Evolutionary conservation across 2,329 filamentous ascomycete genomes (phyloP), one percentile per base, ranked within the genome.

Genomic region (Rhynchosporium agropyri): DNA sequence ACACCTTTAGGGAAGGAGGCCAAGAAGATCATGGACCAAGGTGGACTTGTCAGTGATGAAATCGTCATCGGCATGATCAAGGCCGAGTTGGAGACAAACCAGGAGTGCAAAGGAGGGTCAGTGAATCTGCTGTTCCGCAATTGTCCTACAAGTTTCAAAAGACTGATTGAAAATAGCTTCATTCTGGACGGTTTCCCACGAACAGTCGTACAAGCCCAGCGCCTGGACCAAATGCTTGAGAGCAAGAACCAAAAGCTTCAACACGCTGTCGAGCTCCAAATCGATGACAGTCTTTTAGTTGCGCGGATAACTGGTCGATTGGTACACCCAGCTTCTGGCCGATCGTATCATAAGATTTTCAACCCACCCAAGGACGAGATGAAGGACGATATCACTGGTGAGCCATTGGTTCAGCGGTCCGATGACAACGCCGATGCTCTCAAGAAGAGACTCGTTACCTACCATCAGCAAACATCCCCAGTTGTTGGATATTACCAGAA

Each of bases 61-160:
- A 99, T 99, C 76, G 94, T 99, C 86, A 91, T 99, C 78, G 92
- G 94, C 79, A 99, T 99, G 95, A 99, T 99, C 83, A 94, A 95
- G 87, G 90, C 89, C 77, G 94, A 99, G 84, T 85, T 99, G 58
- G 90, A 96, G 74, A 89, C 84, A 80, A 99, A 99, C 83, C 80
- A 85, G 74, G 94, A 99, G 81, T 99, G 95, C 86, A 91, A 91
- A 82, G 94, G 94, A 79, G 95, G 95, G 94, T 97, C 84, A 72
- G 85, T 80, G 20, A 20, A 59, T 55, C 45, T 60, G 54, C 46
- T 45, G 60, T 6, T 10, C 54, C 3, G n/a, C 15, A 20, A 46
- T 43, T 31, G 50, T 50, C 36, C 38, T 50, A 60, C 40, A 40
- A 50, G 36, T 28, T 36, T 49, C 49, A 46, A 55, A 54, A 51